phyloP scores from a whole-genome alignment of 1,139 yeast genomes.

The Candida anutae region DNA sequence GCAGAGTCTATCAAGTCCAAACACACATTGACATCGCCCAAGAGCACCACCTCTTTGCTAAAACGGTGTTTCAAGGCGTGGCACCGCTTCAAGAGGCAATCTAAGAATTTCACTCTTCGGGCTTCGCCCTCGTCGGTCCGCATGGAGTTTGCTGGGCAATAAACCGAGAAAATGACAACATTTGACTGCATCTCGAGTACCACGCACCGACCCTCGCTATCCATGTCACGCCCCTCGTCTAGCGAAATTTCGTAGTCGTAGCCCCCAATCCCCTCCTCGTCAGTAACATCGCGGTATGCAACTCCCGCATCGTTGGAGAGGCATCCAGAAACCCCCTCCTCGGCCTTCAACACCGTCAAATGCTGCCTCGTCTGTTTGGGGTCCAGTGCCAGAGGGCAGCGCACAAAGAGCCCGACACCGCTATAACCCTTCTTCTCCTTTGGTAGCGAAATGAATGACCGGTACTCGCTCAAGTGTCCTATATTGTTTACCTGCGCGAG shows the following conservation, averaged over 20 bases:
- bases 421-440: slow-evolving; percentile 67
- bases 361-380: slow-evolving; percentile 23
- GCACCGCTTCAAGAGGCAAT: slow-evolving; percentile 52
- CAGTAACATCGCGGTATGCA: slow-evolving; percentile 15
- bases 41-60: slow-evolving; percentile 63
- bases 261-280: slow-evolving; percentile 54
- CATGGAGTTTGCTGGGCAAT: slow-evolving; percentile 88
- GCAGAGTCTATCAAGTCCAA: slow-evolving; percentile 80
- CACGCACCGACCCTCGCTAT: slow-evolving; percentile 78
- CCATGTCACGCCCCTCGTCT: slow-evolving; percentile 42
- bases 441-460: slow-evolving; percentile 67
- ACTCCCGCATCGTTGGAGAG: slow-evolving; percentile 16
- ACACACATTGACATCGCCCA: slow-evolving; percentile 86
- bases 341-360: slow-evolving; percentile 60
- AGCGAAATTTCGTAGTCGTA: slow-evolving; percentile 41
- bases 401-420: slow-evolving; percentile 83
- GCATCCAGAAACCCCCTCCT: slow-evolving; percentile 84
- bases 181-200: slow-evolving; percentile 62
- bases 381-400: slow-evolving; percentile 39
- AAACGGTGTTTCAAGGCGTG: slow-evolving; percentile 33
- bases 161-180: slow-evolving; percentile 63
- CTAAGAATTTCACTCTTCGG: slow-evolving; percentile 52
- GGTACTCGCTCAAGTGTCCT: slow-evolving; percentile 52
- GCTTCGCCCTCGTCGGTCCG: slow-evolving; percentile 62
- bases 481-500: slow-evolving; percentile 32